Percentiles rank a stretch among this genome's conserved stretches.
phyloP scores from a whole-genome alignment of 257 asterid species.

The Lantana camara region DNA sequence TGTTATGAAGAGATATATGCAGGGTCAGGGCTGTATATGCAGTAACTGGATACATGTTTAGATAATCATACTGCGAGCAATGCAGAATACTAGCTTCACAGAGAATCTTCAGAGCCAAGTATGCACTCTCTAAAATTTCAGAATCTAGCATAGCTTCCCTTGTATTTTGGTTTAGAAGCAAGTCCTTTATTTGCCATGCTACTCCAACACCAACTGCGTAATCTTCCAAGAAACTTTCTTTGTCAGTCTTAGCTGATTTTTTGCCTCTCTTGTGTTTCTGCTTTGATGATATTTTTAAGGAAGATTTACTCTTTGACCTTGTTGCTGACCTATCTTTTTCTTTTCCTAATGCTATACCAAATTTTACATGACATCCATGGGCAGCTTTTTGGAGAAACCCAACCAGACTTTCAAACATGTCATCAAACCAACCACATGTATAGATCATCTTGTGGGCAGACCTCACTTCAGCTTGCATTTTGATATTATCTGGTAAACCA shows the following conservation, averaged over 20 bases:
- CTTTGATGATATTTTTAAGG: constrained; percentile 49
- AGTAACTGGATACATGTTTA: constrained; percentile 53
- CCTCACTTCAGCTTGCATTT: constrained; percentile 72
- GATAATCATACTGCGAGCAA: constrained; percentile 51
- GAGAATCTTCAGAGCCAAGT: constrained; percentile 61
- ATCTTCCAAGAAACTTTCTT: constrained; percentile 50
- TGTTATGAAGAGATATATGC: constrained; percentile 63
- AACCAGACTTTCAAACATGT: constrained; percentile 69
- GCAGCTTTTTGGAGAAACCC: constrained; percentile 70
- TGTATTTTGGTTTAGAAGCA: constrained; percentile 66
- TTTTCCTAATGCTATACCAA: constrained; percentile 44
- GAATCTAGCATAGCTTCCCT: constrained; percentile 57
- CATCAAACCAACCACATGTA: constrained; percentile 74
- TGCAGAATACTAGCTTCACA: constrained; percentile 81
- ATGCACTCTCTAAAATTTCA: constrained; percentile 47
- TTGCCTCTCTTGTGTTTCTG: constrained; percentile 34
- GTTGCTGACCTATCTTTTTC: constrained; percentile 34
- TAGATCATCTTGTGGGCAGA: constrained; percentile 83
- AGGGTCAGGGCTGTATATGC: constrained; percentile 73
- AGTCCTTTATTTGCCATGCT: constrained; percentile 92
- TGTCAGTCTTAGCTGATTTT: constrained; percentile 33
- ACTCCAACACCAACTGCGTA: constrained; percentile 73
- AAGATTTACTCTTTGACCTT: constrained; percentile 44
- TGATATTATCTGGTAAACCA: constrained; percentile 49
- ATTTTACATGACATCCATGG: constrained; percentile 45